A percentile compares a stretch with the other conserved stretches of the same genome.
phyloP scores from a whole-genome alignment of 148 eudicot species.

The Rheum nobile region DNA sequence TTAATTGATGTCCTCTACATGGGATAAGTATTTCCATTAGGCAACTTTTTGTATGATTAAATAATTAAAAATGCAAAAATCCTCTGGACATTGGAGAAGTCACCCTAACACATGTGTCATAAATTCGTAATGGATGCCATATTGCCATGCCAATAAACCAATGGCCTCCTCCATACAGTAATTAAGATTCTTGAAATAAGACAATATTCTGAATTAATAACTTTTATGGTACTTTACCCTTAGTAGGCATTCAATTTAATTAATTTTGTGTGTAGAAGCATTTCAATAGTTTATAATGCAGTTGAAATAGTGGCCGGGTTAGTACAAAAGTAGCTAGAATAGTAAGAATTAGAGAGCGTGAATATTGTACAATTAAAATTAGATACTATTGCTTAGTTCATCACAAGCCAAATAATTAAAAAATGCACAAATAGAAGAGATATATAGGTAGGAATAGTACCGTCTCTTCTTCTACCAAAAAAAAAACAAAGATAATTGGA shows the following conservation, averaged over 20 bases:
- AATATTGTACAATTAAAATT: too few relatives aligned
- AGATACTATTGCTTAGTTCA: too few relatives aligned
- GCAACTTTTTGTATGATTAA: not conserved
- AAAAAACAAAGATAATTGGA: too few relatives aligned
- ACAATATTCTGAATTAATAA: not conserved
- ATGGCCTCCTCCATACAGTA: not conserved
- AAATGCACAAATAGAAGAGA: too few relatives aligned
- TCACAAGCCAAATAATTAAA: too few relatives aligned
- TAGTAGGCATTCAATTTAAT: not conserved
- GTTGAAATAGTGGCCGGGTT: not conserved
- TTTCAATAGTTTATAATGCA: not conserved
- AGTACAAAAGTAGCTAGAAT: not conserved
- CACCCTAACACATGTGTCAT: not conserved
- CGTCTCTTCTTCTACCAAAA: too few relatives aligned
- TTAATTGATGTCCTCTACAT: not conserved
- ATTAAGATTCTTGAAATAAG: not conserved
- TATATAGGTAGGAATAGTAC: too few relatives aligned
- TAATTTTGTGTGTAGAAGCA: not conserved
- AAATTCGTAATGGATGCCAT: not conserved
- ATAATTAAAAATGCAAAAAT: not conserved
- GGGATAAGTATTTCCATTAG: not conserved
- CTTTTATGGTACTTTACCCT: not conserved
- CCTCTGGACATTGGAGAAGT: not conserved
- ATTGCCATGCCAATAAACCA: not conserved
- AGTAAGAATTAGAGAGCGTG: not conserved